A percentile compares a stretch with the other conserved stretches of the same genome.
phyloP scores from a whole-genome alignment of 305 asterid genomes.

The Petunia hybrid region DNA sequence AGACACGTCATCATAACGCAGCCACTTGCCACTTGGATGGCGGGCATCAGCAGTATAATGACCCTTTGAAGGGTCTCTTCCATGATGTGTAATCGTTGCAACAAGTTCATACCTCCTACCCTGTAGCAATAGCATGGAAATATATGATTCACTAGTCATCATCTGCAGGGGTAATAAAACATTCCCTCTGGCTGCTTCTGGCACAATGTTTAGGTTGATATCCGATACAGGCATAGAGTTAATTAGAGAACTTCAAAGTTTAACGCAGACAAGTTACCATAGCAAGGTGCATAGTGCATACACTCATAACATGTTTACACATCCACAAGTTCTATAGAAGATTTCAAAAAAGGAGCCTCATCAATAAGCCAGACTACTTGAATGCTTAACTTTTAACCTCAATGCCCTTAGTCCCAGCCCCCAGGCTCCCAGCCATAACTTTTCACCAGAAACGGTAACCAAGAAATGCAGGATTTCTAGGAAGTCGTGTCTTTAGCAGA shows the following conservation, averaged over 20 bases:
- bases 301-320: not conserved
- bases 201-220: not conserved
- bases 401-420: not conserved
- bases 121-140: slow-evolving; percentile 42
- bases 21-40: slow-evolving; percentile 76
- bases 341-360: not conserved
- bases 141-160: not conserved
- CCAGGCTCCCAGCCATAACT: not conserved
- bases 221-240: not conserved
- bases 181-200: too few species aligned
- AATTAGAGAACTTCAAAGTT: too few species aligned
- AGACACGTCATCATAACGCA: slow-evolving; percentile 77
- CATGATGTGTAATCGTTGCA: slow-evolving; percentile 86
- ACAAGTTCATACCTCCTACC: slow-evolving; percentile 71
- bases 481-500: not conserved
- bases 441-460: slow-evolving; percentile 18
- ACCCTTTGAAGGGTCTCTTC: slow-evolving; percentile 84
- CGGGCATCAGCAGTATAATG: slow-evolving; percentile 88
- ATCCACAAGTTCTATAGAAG: not conserved
- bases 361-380: not conserved
- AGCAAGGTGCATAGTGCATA: not conserved
- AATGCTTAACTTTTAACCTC: not conserved
- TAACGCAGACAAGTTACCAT: not conserved
- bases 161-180: not conserved
- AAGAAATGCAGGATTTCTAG: not conserved